Evolutionary conservation across 108 stramenopile genomes (phyloP), one percentile per base, ranked within the genome.

Genomic region (Aurantiochytrium sp.): DNA sequence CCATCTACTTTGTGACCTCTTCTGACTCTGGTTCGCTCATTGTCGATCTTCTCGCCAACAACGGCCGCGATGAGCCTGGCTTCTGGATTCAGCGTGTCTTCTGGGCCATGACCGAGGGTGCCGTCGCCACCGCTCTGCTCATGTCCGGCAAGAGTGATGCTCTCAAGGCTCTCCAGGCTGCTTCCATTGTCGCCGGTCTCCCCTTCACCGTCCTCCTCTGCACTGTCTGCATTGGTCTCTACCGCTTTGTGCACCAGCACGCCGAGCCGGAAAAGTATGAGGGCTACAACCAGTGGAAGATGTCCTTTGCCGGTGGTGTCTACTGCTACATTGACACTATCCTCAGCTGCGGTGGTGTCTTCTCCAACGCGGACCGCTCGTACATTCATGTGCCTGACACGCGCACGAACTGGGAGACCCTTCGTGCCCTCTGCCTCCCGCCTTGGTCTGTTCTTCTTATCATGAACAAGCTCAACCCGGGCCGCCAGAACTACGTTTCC

Each of bases 1-100:
- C 55, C 12, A 43, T 90, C 42, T 95, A 95, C 91, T 95, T 95
- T 72, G 88, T 94, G 58, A 95, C 95, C 10, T 93, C 93, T 4
- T 94, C 94, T 8, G 95, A 95, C 76, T 94, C 94, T 87, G 95
- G 94, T 45, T 93, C 93, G 49, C 89, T 95, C 73, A 89, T 95
- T 72, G 94, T 95, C 44, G 95, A 95, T 73, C 49, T 91, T 44
- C 59, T 95, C 2, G 91, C 94, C 25, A 90, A 92, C 5, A 95
- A 95, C 90, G 95, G 94, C 28, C 72, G 55, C 19, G 87, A 93
- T 87, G 93, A 93, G 5, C 89, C 89, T 8, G 94, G 93, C 72
- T 94, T 93, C 71, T 92, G 91, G 90, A 60, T 92, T 3, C 95
- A 95, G 89, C 92, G 95, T 35, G 87, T 95, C 12, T 91, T 95